Base-by-base conservation (phyloP, 129 eudicot genomes). In the Chrysanthemum seticuspe region DNA sequence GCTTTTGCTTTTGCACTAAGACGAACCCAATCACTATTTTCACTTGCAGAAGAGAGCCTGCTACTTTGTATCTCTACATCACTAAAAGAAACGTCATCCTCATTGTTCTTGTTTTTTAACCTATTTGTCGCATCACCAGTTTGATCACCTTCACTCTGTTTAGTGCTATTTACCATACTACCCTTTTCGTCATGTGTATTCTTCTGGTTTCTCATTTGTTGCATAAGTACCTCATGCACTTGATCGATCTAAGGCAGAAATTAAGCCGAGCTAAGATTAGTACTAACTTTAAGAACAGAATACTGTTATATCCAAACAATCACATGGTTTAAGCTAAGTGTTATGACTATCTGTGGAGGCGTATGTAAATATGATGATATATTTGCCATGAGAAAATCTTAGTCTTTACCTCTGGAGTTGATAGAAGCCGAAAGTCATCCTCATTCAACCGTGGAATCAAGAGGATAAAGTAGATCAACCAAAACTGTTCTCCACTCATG, bases 391-490 rank as follows among this genome's bases (percentile, higher is more conserved):
- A 23, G 34, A 47, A 58, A 57, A 73, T 15, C 62, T 21, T 51
- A 31, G 36, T 49, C 69, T 79, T 77, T 87, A 71, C 97, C 88
- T 88, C 76, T 48, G 90, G 89, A 71, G 92, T 80, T 19, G 90
- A 80, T 44, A 91, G 77, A 64, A 78, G 89, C 77, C 58, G 57
- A 64, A 29, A 47, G 49, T 81, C 88, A 60, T 80, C 78, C 71
- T 78, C 90, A 78, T 84, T 74, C 78, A 91, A 81, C 60, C 88
- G 71, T 51, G 97, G 96, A 72, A 86, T 82, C 83, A 91, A 79
- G 50, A 91, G 70, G 45, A 84, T 79, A 34, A 91, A 91, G 76
- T 91, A 91, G 63, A 88, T 83, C 82, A 84, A 83, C 97, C 97
- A 91, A 68, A 91, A 91, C 56, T 76, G 76, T 57, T 82, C 83